Conservation (phyloP, 257 asterid species). For the Solanum chmielewskii region DNA sequence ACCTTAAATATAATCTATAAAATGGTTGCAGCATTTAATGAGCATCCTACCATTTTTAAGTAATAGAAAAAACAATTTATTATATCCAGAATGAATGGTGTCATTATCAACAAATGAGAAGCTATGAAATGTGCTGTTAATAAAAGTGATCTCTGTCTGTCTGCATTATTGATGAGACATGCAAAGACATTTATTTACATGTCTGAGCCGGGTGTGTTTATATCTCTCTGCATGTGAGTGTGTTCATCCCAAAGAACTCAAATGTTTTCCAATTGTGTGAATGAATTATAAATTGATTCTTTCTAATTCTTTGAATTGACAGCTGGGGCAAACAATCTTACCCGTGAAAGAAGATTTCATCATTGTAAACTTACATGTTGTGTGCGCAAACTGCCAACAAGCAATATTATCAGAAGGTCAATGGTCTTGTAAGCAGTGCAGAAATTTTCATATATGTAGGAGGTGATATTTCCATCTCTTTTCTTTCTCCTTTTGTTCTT, state of each 20-base stretch:
- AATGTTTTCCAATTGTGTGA: neutral
- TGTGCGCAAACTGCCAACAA: constrained; percentile 47
- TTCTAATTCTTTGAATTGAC: constrained; percentile 4
- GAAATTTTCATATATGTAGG: constrained; percentile 35
- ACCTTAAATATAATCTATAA: neutral
- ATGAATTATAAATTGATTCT: neutral
- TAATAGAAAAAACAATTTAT: neutral
- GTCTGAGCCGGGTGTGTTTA: neutral
- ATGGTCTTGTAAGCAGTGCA: constrained; percentile 57
- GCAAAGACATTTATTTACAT: neutral
- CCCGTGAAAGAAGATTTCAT: constrained; percentile 48
- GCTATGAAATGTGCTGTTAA: neutral
- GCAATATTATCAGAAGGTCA: constrained; percentile 35
- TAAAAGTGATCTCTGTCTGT: neutral
- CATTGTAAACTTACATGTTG: constrained; percentile 42
- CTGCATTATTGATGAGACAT: neutral
- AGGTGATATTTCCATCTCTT: constrained; percentile 27
- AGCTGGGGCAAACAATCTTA: constrained; percentile 45
- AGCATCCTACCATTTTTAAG: neutral
- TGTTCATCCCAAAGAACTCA: neutral
- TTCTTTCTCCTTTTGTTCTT: neutral
- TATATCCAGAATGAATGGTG: neutral
- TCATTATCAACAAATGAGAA: neutral
- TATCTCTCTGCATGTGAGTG: neutral
- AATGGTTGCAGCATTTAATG: neutral